phyloP scores from a whole-genome alignment of 306 rosid genomes.

The Pueraria montana region DNA sequence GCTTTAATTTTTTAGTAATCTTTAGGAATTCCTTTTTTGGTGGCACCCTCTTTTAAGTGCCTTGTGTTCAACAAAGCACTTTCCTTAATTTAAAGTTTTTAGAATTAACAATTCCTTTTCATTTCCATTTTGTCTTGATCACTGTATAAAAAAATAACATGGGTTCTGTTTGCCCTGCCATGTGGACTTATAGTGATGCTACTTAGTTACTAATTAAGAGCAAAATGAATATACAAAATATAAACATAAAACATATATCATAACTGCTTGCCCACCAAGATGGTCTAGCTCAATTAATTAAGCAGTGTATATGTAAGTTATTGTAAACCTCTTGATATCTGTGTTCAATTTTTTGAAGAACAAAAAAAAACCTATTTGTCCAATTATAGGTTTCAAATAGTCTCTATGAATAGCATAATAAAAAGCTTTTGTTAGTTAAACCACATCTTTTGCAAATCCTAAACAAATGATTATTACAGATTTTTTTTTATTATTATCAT shows the following conservation, averaged over 20 bases:
- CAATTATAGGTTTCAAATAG: constrained; percentile 16
- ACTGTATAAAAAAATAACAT: constrained; percentile 36
- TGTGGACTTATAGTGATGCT: constrained; percentile 44
- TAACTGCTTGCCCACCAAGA: constrained; percentile 20
- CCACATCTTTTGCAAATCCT: constrained; percentile 42
- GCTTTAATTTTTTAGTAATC: constrained; percentile 46
- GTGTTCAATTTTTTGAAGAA: too few species aligned
- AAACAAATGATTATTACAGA: neutral
- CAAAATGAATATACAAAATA: neutral
- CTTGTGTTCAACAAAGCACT: constrained; percentile 59
- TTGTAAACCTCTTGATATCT: too few species aligned
- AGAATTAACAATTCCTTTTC: constrained; percentile 37
- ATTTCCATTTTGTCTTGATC: constrained; percentile 41
- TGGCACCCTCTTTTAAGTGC: constrained; percentile 56
- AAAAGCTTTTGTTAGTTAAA: constrained; percentile 40
- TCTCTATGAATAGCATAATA: constrained; percentile 12
- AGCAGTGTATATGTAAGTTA: too few species aligned
- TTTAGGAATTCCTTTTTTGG: constrained; percentile 50
- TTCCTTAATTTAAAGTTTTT: constrained; percentile 52
- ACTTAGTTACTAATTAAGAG: neutral
- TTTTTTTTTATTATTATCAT: neutral
- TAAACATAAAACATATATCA: neutral
- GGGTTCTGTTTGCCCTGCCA: constrained; percentile 19
- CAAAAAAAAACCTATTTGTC: too few species aligned
- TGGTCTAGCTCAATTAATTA: too few species aligned